Base-by-base conservation (phyloP, 352 stramenopile species). In the Peronospora destructor region DNA sequence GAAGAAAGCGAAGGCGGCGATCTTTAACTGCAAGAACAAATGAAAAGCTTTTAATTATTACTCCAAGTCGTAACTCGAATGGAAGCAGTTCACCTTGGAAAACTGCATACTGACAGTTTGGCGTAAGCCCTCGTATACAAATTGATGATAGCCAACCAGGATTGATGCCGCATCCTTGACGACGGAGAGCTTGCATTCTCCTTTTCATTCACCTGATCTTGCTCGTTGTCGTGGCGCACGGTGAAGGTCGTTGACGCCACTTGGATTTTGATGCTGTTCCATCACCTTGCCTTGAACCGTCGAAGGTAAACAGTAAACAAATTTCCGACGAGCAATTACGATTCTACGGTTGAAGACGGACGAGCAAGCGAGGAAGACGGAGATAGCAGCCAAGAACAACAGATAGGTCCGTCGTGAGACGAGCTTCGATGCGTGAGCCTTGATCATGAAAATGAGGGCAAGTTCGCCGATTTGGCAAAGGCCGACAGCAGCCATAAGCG, bases 401-500 rank as follows among this genome's bases (percentile, higher is more conserved):
- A 94, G 45, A 57, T 94, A 94, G 25, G 86, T 78, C 29, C 74
- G 76, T 5, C 83, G 76, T 1, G 83, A 88, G 0, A 94, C 76
- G 32, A 94, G 80, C 47, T 91, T 73, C 23, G 78, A 87, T 4
- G 77, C 71, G 38, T 91, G 83, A 25, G 83, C 80, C 43, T 94
- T 94, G 73, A 91, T 94, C 74, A 94, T 94, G 51, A 94, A 94
- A 59, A 94, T 91, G 19, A 94, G 70, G 29, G 83, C 78, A 11
- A 94, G 59, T 45, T 94, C 83, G 11, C 83, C 83, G 46, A 94
- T 86, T 36, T 94, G 83, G 34, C 78, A 94, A 11, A 94, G 57
- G 13, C 78, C 79, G 2, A 88, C 61, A 13, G 75, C 78, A 19
- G 80, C 83, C 19, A 84, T 71, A 26, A 94, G 39, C n/a, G 83